These are phyloP conservation scores for Hyaloperonospora brassicae DNA, from an alignment of 352 stramenopile species.

Conservation along the genomic window DNA sequence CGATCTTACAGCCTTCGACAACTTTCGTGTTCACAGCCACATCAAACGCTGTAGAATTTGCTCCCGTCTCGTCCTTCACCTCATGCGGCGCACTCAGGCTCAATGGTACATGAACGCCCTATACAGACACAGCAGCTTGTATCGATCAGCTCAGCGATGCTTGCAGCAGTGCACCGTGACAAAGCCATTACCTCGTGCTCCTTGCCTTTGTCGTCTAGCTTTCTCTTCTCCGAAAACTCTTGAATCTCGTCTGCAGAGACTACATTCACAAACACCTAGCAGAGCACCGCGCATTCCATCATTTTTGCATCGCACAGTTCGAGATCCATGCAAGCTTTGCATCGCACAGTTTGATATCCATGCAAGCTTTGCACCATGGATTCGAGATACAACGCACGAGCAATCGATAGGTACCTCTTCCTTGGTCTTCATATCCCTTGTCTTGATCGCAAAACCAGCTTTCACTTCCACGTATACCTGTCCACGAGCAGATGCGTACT, in stretches of 20 bases:
- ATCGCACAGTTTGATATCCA: too few species aligned
- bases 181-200: slow-evolving; percentile 77
- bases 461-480: slow-evolving; percentile 73
- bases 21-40: slow-evolving; percentile 77
- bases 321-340: too few species aligned
- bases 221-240: slow-evolving; percentile 69
- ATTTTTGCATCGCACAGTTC: neutral
- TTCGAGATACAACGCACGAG: neutral
- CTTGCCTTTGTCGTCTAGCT: slow-evolving; percentile 61
- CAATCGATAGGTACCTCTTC: slow-evolving; percentile 48
- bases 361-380: too few species aligned
- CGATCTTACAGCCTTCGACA: slow-evolving; percentile 48
- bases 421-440: slow-evolving; percentile 44
- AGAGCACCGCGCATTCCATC: neutral
- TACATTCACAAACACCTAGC: slow-evolving; percentile 78
- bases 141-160: too few species aligned
- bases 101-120: slow-evolving; percentile 72
- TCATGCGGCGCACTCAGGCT: slow-evolving; percentile 62
- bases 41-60: slow-evolving; percentile 56
- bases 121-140: too few species aligned
- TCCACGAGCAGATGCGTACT: neutral
- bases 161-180: too few species aligned
- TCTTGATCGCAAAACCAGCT: slow-evolving; percentile 77
- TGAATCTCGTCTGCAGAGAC: slow-evolving; percentile 64
- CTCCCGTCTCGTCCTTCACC: slow-evolving; percentile 67